Evolutionary conservation across 106 monocot species (phyloP).

Genomic region (Phalaenopsis equestris): DNA sequence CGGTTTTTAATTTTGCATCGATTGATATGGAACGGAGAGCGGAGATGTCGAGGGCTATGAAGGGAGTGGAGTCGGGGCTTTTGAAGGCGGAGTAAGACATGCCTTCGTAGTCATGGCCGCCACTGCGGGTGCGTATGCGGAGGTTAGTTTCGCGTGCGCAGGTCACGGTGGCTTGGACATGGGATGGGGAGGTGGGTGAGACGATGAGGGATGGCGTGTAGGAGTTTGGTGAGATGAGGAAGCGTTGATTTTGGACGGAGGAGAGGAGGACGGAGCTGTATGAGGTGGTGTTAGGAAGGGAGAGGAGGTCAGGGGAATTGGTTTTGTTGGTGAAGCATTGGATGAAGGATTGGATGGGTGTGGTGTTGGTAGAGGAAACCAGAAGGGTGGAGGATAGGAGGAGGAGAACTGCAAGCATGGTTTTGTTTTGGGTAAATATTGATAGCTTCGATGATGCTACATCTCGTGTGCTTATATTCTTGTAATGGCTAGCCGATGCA

Average conservation of each 20-base stretch:
- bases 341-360: constrained; percentile 4
- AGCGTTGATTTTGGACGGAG: constrained; percentile 41
- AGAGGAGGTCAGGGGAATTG: constrained; percentile 14
- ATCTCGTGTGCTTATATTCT: too few relatives aligned
- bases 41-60: constrained; percentile 30
- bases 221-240: constrained; percentile 12
- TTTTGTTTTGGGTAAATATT: too few relatives aligned
- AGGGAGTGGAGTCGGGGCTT: not conserved
- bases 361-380: not conserved
- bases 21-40: constrained; percentile 26
- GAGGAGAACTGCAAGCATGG: not conserved
- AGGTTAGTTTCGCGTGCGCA: constrained; percentile 22
- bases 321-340: constrained; percentile 13
- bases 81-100: constrained; percentile 40
- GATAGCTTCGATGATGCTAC: too few relatives aligned
- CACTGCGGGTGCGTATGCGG: constrained; percentile 35
- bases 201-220: constrained; percentile 35
- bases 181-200: constrained; percentile 15
- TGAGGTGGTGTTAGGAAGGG: constrained; percentile 11
- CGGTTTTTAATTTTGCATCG: constrained; percentile 10
- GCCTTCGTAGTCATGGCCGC: constrained; percentile 66
- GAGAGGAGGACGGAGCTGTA: constrained; percentile 28
- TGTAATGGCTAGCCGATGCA: too few relatives aligned
- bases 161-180: constrained; percentile 28
- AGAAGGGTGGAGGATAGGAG: not conserved